Evolutionary conservation across 331 rosid species (phyloP).

Genomic region (Spiraea crenata): DNA sequence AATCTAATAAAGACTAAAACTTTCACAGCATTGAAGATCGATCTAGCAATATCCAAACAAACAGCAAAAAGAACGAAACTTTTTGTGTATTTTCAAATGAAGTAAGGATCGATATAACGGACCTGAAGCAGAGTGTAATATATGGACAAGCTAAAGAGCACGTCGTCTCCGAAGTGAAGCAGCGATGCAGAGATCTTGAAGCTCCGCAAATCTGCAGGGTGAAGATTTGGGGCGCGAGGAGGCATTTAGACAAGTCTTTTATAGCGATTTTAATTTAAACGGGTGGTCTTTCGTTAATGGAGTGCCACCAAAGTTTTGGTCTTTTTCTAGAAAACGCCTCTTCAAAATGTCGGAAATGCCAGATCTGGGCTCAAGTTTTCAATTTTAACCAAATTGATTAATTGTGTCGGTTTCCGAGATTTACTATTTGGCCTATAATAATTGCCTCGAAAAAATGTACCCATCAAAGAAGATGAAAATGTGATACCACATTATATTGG

Average conservation of each 20-base stretch:
- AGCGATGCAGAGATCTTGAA: conserved; percentile 26
- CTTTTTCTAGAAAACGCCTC: conserved; percentile 15
- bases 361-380: neutral
- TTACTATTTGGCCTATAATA: conserved; percentile 3
- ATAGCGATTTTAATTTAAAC: conserved; percentile 16
- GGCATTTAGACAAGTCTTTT: neutral
- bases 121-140: conserved; percentile 37
- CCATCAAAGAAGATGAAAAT: too few species aligned
- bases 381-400: neutral
- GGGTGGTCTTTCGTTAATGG: conserved; percentile 2
- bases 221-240: neutral
- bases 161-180: conserved; percentile 8
- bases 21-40: conserved; percentile 6
- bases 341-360: conserved; percentile 9
- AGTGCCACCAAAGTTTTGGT: conserved; percentile 17
- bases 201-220: conserved; percentile 19
- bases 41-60: neutral
- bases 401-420: neutral
- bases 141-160: conserved; percentile 17
- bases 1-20: neutral
- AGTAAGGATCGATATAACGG: conserved; percentile 32
- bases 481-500: too few species aligned
- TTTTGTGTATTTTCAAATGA: neutral
- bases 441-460: too few species aligned
- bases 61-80: neutral